Base-by-base conservation (phyloP, 1,284 basidiomycete species). In the Boletus holoroseus region DNA sequence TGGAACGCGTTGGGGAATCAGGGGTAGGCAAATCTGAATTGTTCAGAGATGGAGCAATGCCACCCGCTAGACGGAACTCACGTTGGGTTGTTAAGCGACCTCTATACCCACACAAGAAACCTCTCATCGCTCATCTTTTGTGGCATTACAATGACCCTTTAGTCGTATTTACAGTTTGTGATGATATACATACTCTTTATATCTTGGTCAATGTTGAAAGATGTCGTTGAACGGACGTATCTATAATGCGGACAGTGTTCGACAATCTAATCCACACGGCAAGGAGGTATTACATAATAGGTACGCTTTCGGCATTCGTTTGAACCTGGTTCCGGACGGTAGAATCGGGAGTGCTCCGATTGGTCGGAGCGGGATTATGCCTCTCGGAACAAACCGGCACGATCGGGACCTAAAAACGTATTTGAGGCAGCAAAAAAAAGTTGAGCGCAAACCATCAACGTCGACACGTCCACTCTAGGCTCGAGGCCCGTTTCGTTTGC, bases 341-440 rank as follows among this genome's bases (percentile, higher is more conserved):
- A 22, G 20, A n/a, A 32, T 8, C 16, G 3, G 58, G 13, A 43
- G 3, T 11, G 1, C n/a, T 53, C 64, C 54, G 62, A 66, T 67
- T 66, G 66, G 67, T 26, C 35, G 50, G 41, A 28, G 35, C 16
- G 28, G 38, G n/a, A 31, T 22, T 37, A 1, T n/a, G 7, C 37
- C 40, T 15, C 37, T 5, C 64, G 64, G 64, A 57, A 47, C 26
- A 66, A 66, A 66, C 64, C 64, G 63, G 63, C 45, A 40, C 42
- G 55, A 53, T 64, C 66, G 64, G 66, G 13, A 42, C 20, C 43
- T 45, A 30, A 64, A 34, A 64, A 58, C 15, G 36, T 3, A 47
- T 54, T 62, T 52, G 39, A 61, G 38, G 41, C 38, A 30, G 9
- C n/a, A 47, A 63, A 55, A 43, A 55, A 54, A 38, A 28, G 22